phyloP scores from a whole-genome alignment of 495 filamentous ascomycete species.

The Endocarpon pusillum region DNA sequence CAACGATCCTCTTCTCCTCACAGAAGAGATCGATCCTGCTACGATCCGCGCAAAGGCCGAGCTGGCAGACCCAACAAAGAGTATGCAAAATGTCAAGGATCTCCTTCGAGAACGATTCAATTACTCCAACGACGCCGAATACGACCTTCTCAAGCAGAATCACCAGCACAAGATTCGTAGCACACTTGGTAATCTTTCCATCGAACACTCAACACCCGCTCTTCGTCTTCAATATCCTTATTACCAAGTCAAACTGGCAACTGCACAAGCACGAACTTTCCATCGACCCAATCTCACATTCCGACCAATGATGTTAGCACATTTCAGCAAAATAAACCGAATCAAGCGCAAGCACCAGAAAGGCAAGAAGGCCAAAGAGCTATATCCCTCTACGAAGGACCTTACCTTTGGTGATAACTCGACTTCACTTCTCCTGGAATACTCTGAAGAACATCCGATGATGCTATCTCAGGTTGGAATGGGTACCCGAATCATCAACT shows the following conservation, averaged over 20 bases:
- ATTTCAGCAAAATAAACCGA: slow-evolving; percentile 40
- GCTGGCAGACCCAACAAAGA: slow-evolving; percentile 25
- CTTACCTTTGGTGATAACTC: slow-evolving; percentile 80
- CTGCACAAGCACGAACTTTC: slow-evolving; percentile 70
- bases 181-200: slow-evolving; percentile 62
- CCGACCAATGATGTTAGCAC: slow-evolving; percentile 30
- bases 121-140: slow-evolving; percentile 88
- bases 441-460: slow-evolving; percentile 83
- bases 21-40: slow-evolving; percentile 44
- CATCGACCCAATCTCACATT: slow-evolving; percentile 64
- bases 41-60: slow-evolving; percentile 26
- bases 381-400: slow-evolving; percentile 59
- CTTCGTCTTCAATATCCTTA: slow-evolving; percentile 82
- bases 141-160: slow-evolving; percentile 90
- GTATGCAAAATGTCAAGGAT: slow-evolving; percentile 16
- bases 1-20: slow-evolving; percentile 73
- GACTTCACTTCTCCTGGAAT: slow-evolving; percentile 71
- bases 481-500: slow-evolving; percentile 88
- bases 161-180: slow-evolving; percentile 89
- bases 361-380: slow-evolving; percentile 52
- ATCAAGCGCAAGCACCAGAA: slow-evolving; percentile 69
- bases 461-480: slow-evolving; percentile 93
- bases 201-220: slow-evolving; percentile 87
- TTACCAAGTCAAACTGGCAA: slow-evolving; percentile 70
- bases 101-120: slow-evolving; percentile 68